Percentiles rank a stretch among this genome's conserved stretches.
Evolutionary conservation across 2,329 filamentous ascomycete genomes (phyloP).

Genomic region (Scedosporium boydii): DNA sequence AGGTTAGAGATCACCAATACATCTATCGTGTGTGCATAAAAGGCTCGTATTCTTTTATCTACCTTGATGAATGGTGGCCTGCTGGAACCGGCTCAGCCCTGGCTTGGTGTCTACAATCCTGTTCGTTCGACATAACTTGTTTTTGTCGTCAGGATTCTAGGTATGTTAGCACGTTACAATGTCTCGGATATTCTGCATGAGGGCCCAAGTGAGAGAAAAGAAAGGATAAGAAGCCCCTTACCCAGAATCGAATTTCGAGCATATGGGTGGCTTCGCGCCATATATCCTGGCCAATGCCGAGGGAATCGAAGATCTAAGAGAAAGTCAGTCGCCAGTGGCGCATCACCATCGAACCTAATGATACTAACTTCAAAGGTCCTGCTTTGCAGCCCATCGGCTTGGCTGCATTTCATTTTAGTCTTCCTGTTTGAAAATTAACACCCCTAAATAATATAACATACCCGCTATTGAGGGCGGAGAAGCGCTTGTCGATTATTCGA

Average conservation of each 20-base stretch:
- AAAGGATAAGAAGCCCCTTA: neutral
- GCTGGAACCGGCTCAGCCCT: constrained; percentile 52
- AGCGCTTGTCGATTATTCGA: constrained; percentile 36
- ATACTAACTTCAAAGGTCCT: neutral
- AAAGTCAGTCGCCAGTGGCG: neutral
- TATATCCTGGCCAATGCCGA: constrained; percentile 53
- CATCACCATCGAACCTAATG: neutral
- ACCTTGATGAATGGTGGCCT: constrained; percentile 62
- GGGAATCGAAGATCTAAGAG: constrained; percentile 62
- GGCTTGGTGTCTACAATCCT: constrained; percentile 53
- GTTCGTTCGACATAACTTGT: constrained; percentile 46
- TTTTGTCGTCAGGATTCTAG: constrained; percentile 53
- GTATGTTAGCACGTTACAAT: constrained; percentile 15
- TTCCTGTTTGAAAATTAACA: neutral
- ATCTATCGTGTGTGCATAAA: too few relatives aligned
- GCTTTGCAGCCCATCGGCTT: neutral
- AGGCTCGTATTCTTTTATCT: constrained; percentile 43
- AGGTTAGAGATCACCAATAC: constrained; percentile 53
- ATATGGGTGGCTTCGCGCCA: constrained; percentile 60
- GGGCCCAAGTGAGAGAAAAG: too few relatives aligned
- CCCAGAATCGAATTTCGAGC: constrained; percentile 27
- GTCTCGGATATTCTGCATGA: too few relatives aligned
- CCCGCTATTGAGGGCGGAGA: constrained; percentile 30
- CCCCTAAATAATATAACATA: neutral
- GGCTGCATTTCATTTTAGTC: neutral